Base-by-base conservation (phyloP, 2,329 filamentous ascomycete species). In the Sclerotinia nivalis region DNA sequence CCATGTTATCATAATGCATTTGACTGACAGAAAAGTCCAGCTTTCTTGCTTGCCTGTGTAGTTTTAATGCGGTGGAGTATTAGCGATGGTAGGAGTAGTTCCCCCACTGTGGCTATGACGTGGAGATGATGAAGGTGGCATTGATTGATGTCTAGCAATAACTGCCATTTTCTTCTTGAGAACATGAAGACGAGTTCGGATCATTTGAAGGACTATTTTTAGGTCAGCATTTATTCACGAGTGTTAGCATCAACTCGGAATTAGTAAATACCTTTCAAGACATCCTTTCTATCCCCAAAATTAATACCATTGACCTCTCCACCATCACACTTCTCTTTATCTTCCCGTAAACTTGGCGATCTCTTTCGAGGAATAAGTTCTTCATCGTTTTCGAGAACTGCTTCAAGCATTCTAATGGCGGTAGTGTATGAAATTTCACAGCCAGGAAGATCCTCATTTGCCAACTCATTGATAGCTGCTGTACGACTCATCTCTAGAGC, bases 401-500 rank as follows among this genome's bases (percentile, higher is more conserved):
- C 96, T 81, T 99, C 95, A 20, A 98, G 86, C 91, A 99, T 96
- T 73, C 92, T 88, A 73, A 98, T 93, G 0, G 96, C 94, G 0
- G 96, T 98, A 68, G 93, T 86, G 78, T 99, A 99, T 25, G 93
- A 94, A 37, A 97, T 89, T 78, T 98, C 94, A 78, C 95, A 98
- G 22, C 93, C 93, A 0, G 84, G 82, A 34, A 98, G 83, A 79
- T 98, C 94, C 72, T 96, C 92, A 70, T 95, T 93, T 2, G 96
- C 93, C 64, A 99, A 91, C 81, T 99, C 96, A 76, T 97, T 96
- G 77, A 98, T 96, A 10, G 96, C 96, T 10, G 96, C 95, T 5
- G 92, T 89, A 66, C 93, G 89, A 79, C 93, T 97, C 96, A 99
- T 98, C 79, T 99, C 96, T 31, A 98, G 83, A 0, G 96, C 96